Percentiles rank a stretch among this genome's conserved stretches.
These are phyloP conservation scores for Scedosporium boydii DNA, from an alignment of 2,329 filamentous ascomycete genomes.

Conservation along the genomic window DNA sequence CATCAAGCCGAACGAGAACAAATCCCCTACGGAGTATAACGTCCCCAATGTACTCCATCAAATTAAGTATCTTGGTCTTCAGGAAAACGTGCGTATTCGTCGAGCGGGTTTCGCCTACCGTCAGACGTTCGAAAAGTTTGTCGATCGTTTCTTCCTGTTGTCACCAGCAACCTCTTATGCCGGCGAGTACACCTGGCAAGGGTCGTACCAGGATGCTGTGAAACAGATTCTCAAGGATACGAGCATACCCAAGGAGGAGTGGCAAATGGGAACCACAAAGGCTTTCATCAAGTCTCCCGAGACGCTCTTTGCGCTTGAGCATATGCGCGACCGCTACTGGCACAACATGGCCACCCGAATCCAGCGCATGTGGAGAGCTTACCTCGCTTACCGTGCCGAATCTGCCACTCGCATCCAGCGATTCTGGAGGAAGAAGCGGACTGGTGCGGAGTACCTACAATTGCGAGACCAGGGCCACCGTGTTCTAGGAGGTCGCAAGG, in stretches of 20 bases:
- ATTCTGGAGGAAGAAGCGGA: conserved; percentile 90
- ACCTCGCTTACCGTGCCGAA: conserved; percentile 84
- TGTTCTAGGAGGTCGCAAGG: conserved; percentile 75
- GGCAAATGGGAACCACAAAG: conserved; percentile 93
- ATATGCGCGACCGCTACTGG: conserved; percentile 97
- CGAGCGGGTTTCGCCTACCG: conserved; percentile 94
- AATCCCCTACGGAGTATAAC: conserved; percentile 90
- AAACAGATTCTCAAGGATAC: conserved; percentile 94
- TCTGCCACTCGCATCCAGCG: conserved; percentile 89
- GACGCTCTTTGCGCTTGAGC: conserved; percentile 90
- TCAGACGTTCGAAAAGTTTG: conserved; percentile 96
- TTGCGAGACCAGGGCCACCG: conserved; percentile 81
- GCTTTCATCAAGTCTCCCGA: conserved; percentile 98
- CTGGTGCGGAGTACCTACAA: conserved; percentile 80
- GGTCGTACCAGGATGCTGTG: conserved; percentile 76
- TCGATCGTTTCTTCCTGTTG: conserved; percentile 90
- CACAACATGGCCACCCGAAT: conserved; percentile 99
- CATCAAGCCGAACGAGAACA: conserved; percentile 99
- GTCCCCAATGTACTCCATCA: conserved; percentile 89
- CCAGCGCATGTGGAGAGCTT: conserved; percentile 94
- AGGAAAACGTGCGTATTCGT: conserved; percentile 96
- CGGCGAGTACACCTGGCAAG: conserved; percentile 93
- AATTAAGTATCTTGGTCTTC: conserved; percentile 97
- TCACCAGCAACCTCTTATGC: conserved; percentile 94
- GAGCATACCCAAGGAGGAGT: conserved; percentile 89